A percentile compares a stretch with the other conserved stretches of the same genome.
Evolutionary conservation across 768 basidiomycete species (phyloP).

Genomic region (Suillus sp.): DNA sequence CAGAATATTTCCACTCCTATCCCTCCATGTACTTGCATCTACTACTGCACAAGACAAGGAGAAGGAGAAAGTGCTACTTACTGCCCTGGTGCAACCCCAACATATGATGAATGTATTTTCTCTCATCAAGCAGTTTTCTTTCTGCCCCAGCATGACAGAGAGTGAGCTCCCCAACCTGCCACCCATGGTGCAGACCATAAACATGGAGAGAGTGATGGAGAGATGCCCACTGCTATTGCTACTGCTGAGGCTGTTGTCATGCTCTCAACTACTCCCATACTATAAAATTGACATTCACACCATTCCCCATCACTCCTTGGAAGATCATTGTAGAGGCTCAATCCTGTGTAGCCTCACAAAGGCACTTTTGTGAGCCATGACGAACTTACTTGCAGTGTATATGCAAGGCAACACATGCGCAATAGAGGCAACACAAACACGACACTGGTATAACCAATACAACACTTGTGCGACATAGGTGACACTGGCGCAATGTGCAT

Average conservation of each 20-base stretch:
- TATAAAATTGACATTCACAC: too few species aligned
- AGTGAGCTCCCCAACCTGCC: slow-evolving; percentile 68
- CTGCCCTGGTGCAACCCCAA: slow-evolving; percentile 22
- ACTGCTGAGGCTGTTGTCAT: slow-evolving; percentile 19
- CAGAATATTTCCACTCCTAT: slow-evolving; percentile 10
- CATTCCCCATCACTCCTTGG: too few species aligned
- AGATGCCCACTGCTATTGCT: not conserved
- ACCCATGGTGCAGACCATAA: slow-evolving; percentile 36
- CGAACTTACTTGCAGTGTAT: too few species aligned
- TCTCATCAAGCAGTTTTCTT: slow-evolving; percentile 94
- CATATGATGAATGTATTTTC: slow-evolving; percentile 92
- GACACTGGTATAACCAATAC: too few species aligned
- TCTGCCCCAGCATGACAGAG: slow-evolving; percentile 85
- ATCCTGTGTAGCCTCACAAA: too few species aligned
- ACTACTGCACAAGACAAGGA: slow-evolving; percentile 51
- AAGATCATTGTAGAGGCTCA: too few species aligned
- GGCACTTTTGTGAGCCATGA: too few species aligned
- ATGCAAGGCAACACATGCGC: too few species aligned
- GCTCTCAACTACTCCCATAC: too few species aligned
- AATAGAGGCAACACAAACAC: too few species aligned
- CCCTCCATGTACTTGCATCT: slow-evolving; percentile 44
- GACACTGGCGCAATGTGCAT: too few species aligned
- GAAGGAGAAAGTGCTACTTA: slow-evolving; percentile 38
- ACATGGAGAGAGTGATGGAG: not conserved
- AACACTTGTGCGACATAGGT: too few species aligned